Conservation (phyloP, 768 basidiomycete species). For the Lactifluus echinatus region DNA sequence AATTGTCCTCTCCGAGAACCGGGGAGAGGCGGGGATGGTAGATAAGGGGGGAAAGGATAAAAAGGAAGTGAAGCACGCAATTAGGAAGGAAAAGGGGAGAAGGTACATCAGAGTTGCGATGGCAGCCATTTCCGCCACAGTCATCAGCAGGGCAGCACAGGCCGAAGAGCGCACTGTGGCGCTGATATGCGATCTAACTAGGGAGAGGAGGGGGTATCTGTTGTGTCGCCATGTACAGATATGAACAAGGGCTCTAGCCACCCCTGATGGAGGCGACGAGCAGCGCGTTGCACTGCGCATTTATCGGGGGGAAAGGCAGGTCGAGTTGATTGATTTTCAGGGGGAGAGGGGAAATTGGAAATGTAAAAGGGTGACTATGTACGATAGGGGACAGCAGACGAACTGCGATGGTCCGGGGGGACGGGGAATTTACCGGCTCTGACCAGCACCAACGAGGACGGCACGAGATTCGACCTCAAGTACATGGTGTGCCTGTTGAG, state of each 20-base stretch:
- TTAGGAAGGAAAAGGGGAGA: not conserved
- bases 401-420: not conserved
- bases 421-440: slow-evolving; percentile 7
- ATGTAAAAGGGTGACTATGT: not conserved
- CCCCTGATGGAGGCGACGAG: not conserved
- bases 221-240: not conserved
- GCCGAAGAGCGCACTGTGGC: not conserved
- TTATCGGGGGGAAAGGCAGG: not conserved
- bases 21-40: not conserved
- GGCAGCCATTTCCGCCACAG: not conserved
- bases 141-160: not conserved
- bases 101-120: slow-evolving; percentile 5
- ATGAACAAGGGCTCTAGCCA: not conserved
- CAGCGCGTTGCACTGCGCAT: not conserved
- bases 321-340: not conserved
- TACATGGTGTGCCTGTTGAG: slow-evolving; percentile 12
- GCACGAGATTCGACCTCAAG: slow-evolving; percentile 16
- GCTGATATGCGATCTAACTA: slow-evolving; percentile 6
- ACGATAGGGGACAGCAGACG: not conserved
- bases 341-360: not conserved
- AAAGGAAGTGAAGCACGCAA: not conserved
- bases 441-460: slow-evolving; percentile 18
- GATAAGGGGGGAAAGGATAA: not conserved
- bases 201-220: slow-evolving; percentile 10
- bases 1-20: slow-evolving; percentile 9